Evolutionary conservation across 345 rosid species (phyloP).

Genomic region (Clarkia xantiana): DNA sequence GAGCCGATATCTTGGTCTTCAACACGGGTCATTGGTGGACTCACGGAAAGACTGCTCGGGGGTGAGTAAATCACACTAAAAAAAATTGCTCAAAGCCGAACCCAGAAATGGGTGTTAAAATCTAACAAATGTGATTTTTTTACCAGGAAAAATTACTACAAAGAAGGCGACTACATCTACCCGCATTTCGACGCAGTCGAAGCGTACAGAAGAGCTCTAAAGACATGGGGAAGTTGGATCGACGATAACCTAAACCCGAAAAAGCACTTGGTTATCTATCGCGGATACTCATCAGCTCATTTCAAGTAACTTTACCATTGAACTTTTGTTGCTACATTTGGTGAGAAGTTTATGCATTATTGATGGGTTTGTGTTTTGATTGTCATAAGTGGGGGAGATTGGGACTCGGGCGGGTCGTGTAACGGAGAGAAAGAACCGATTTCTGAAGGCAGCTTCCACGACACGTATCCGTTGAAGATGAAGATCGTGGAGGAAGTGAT

Average conservation of each 20-base stretch:
- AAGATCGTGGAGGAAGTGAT: slow-evolving; percentile 77
- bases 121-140: background rate
- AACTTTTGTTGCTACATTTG: background rate
- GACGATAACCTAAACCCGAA: slow-evolving; percentile 34
- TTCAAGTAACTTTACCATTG: slow-evolving; percentile 36
- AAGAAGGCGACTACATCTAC: slow-evolving; percentile 76
- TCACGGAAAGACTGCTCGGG: slow-evolving; percentile 92
- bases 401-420: slow-evolving; percentile 95
- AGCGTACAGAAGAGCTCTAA: slow-evolving; percentile 72
- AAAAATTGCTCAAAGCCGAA: too few species aligned
- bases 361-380: background rate
- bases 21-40: slow-evolving; percentile 99
- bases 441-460: slow-evolving; percentile 39
- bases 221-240: slow-evolving; percentile 87
- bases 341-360: background rate
- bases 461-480: slow-evolving; percentile 71
- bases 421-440: slow-evolving; percentile 63
- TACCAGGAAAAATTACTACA: slow-evolving; percentile 78
- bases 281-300: slow-evolving; percentile 95
- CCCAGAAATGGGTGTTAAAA: too few species aligned
- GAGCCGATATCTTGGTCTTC: slow-evolving; percentile 73
- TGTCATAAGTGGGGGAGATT: slow-evolving; percentile 62
- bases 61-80: slow-evolving; percentile 22
- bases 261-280: slow-evolving; percentile 64
- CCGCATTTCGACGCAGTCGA: slow-evolving; percentile 72